Percentiles rank a stretch among this genome's conserved stretches.
Evolutionary conservation across 2,329 filamentous ascomycete genomes (phyloP).

Genomic region (Drechslerella dactyloides): DNA sequence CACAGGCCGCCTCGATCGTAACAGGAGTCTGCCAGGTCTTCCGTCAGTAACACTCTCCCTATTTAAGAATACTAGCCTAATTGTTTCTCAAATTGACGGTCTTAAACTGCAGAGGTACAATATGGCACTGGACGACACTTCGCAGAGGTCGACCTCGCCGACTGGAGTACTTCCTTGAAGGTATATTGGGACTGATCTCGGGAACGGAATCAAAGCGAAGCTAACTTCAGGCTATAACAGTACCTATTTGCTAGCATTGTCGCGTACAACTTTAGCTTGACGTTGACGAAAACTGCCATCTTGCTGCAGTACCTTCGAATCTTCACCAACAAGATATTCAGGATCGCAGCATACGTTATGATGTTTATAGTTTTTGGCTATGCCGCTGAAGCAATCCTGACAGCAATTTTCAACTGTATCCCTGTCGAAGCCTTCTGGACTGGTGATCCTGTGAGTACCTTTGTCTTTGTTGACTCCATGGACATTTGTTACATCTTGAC

Average conservation of each 20-base stretch:
- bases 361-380: constrained; percentile 54
- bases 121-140: constrained; percentile 47
- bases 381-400: constrained; percentile 53
- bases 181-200: not conserved
- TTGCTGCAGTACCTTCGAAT: constrained; percentile 55
- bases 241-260: constrained; percentile 44
- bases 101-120: constrained; percentile 28
- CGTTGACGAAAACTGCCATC: constrained; percentile 54
- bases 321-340: constrained; percentile 53
- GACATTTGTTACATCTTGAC: too few species aligned
- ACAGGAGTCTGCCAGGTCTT: constrained; percentile 44
- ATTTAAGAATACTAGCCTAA: not conserved
- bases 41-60: constrained; percentile 17
- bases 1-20: constrained; percentile 34
- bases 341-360: constrained; percentile 52
- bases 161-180: constrained; percentile 45
- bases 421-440: constrained; percentile 54
- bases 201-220: not conserved
- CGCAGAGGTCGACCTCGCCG: constrained; percentile 34
- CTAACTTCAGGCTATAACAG: constrained; percentile 5
- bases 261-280: constrained; percentile 42
- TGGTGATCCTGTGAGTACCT: constrained; percentile 50
- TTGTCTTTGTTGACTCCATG: too few species aligned
- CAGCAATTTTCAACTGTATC: constrained; percentile 55
- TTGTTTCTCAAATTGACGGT: not conserved